A percentile compares a stretch with the other conserved stretches of the same genome.
phyloP scores from a whole-genome alignment of 305 asterid species.

The Petunia hybrid region DNA sequence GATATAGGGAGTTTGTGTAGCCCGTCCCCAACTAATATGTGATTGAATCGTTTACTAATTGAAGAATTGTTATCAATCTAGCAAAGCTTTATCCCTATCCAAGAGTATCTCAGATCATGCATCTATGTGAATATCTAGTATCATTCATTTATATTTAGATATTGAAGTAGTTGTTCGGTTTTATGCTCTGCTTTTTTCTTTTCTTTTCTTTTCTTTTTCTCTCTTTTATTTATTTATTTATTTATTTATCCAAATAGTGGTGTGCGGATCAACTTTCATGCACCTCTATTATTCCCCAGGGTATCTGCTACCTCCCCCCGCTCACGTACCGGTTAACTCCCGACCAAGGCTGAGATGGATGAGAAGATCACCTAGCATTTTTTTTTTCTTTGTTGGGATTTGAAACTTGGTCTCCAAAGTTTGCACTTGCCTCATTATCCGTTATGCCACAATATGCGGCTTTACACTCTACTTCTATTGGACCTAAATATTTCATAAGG shows the following conservation, averaged over 20 bases:
- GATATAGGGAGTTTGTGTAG: not conserved
- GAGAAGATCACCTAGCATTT: no score
- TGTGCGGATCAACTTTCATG: no score
- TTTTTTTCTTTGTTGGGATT: no score
- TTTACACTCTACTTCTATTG: not conserved
- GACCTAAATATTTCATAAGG: not conserved
- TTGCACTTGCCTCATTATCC: no score
- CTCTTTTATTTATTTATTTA: no score
- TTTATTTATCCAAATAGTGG: no score
- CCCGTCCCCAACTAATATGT: not conserved
- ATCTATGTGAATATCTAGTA: constrained; percentile 10
- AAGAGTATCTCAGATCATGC: not conserved
- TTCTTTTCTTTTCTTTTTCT: no score
- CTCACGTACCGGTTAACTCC: no score
- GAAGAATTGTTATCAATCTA: not conserved
- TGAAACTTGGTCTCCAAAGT: no score
- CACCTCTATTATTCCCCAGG: no score
- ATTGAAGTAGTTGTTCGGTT: not conserved
- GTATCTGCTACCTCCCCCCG: no score
- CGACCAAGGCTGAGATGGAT: no score
- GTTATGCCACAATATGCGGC: not conserved
- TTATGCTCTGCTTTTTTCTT: not conserved
- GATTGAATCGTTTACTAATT: not conserved
- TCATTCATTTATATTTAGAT: constrained; percentile 14
- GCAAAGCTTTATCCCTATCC: not conserved